Evolutionary conservation across 106 monocot species (phyloP).

Genomic region (Acorus calamus): DNA sequence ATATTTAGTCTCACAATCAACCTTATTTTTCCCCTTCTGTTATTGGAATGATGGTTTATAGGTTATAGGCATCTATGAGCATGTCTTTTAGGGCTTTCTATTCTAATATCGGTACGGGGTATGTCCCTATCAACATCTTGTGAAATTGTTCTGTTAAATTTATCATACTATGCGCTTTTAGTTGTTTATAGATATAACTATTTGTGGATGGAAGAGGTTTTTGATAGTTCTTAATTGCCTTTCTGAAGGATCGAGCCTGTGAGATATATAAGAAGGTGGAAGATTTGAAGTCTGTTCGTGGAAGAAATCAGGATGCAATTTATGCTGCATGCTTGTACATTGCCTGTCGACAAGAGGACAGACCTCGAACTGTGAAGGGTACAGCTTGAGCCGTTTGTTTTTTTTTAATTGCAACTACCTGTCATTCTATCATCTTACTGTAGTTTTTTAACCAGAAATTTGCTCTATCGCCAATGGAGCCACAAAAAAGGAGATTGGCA

Average conservation of each 20-base stretch:
- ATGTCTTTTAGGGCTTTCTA: too few relatives aligned
- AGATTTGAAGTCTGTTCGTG: conserved; percentile 18
- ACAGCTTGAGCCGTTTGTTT: neutral
- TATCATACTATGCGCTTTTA: too few relatives aligned
- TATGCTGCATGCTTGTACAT: conserved; percentile 20
- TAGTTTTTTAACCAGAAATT: conserved; percentile 7
- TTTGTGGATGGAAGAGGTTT: too few relatives aligned
- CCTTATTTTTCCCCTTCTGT: too few relatives aligned
- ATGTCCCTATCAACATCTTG: neutral
- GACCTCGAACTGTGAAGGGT: conserved; percentile 20
- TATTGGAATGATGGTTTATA: too few relatives aligned
- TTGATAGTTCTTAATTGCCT: neutral
- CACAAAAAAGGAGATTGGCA: conserved; percentile 19
- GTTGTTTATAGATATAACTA: neutral
- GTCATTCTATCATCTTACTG: too few relatives aligned
- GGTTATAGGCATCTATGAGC: too few relatives aligned
- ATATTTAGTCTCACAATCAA: too few relatives aligned
- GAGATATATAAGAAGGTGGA: conserved; percentile 25
- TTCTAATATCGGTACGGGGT: neutral
- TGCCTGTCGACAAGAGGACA: conserved; percentile 24
- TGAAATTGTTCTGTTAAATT: neutral
- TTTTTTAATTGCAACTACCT: neutral
- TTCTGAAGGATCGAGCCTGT: conserved; percentile 11
- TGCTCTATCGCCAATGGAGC: conserved; percentile 20
- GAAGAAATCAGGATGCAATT: conserved; percentile 24